Percentiles rank a stretch among this genome's conserved stretches.
Conservation (phyloP, 345 rosid species). For the Cardamine chenopodiifolia region DNA sequence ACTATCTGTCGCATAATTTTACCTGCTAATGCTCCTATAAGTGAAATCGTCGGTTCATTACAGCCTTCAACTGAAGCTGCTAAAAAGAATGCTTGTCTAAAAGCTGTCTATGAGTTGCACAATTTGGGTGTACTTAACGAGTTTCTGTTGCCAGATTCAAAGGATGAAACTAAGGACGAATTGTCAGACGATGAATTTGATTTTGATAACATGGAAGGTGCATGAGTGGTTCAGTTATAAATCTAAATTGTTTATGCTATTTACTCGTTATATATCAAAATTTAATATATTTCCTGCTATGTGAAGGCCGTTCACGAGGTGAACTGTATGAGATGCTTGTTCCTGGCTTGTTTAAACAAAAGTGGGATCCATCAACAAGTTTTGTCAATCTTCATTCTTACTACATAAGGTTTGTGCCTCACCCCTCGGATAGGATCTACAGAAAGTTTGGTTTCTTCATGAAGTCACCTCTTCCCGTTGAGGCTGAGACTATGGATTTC, state of each 20-base stretch:
- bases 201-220: slow-evolving; percentile 59
- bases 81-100: slow-evolving; percentile 78
- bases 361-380: slow-evolving; percentile 53
- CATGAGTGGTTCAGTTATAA: slow-evolving; percentile 27
- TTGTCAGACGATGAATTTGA: slow-evolving; percentile 41
- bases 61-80: slow-evolving; percentile 76
- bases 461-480: slow-evolving; percentile 72
- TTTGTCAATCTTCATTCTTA: slow-evolving; percentile 53
- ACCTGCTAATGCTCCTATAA: slow-evolving; percentile 85
- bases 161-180: slow-evolving; percentile 50
- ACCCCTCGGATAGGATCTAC: slow-evolving; percentile 77
- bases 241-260: slow-evolving; percentile 19
- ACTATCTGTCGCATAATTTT: slow-evolving; percentile 69
- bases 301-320: slow-evolving; percentile 60
- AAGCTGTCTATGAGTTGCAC: slow-evolving; percentile 83
- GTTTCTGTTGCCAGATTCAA: slow-evolving; percentile 60
- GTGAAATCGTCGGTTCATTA: slow-evolving; percentile 58
- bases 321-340: slow-evolving; percentile 81
- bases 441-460: slow-evolving; percentile 76
- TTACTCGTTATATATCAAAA: slow-evolving; percentile 1
- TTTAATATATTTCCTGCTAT: slow-evolving; percentile 39
- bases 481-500: slow-evolving; percentile 72
- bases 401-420: slow-evolving; percentile 63
- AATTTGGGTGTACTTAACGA: slow-evolving; percentile 71
- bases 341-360: slow-evolving; percentile 59